phyloP scores from a whole-genome alignment of 345 rosid species.

The Kandelia obovata region DNA sequence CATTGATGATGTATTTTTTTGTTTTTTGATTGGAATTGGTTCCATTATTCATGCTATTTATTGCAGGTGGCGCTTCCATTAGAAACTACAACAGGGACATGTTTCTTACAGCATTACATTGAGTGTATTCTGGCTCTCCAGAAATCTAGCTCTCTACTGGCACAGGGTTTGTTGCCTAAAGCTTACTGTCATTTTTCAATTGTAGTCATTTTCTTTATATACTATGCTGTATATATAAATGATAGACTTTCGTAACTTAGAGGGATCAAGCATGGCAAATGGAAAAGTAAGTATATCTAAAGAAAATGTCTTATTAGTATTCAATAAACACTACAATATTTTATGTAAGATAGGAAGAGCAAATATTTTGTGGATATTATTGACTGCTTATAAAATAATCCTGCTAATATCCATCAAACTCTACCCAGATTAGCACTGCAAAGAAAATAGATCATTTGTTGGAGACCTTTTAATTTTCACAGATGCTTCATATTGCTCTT shows the following conservation, averaged over 20 bases:
- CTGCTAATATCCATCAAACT: background rate
- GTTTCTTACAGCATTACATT: conserved; percentile 82
- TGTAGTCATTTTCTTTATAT: background rate
- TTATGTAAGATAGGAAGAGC: background rate
- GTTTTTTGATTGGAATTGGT: background rate
- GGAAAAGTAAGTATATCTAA: background rate
- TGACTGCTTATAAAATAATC: background rate
- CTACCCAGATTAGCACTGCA: no score
- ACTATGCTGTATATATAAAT: background rate
- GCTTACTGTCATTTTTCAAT: background rate
- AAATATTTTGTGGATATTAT: background rate
- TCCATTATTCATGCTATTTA: conserved; percentile 5
- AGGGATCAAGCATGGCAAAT: background rate
- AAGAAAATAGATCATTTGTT: no score
- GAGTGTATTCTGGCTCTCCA: conserved; percentile 86
- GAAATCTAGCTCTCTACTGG: conserved; percentile 56
- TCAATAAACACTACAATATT: background rate
- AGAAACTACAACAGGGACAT: conserved; percentile 79
- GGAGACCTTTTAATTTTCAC: background rate
- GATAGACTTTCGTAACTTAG: background rate
- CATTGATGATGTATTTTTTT: background rate
- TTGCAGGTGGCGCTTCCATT: conserved; percentile 88
- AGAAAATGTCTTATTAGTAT: background rate
- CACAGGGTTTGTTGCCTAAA: conserved; percentile 51
- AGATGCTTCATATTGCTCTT: background rate